Evolutionary conservation across 2,329 filamentous ascomycete genomes (phyloP).

Genomic region (Corniculantispora saksenae): DNA sequence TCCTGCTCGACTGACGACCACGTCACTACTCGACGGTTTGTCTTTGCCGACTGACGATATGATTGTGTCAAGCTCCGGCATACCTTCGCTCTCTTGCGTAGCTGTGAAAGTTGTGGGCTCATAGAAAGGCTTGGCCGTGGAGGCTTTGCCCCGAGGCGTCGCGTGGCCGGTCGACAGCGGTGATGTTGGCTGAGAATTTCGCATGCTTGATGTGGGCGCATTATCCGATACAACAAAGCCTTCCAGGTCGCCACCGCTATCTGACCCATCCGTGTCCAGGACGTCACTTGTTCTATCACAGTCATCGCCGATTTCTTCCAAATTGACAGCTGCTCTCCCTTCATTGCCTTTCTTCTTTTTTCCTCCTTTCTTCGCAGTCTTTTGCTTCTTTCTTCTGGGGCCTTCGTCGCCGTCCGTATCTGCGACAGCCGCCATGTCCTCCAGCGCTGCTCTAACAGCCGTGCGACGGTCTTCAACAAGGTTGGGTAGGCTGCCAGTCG

Average conservation of each 20-base stretch:
- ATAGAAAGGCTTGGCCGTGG: slow-evolving; percentile 39
- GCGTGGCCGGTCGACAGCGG: slow-evolving; percentile 26
- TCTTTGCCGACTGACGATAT: slow-evolving; percentile 7
- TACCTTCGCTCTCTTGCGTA: slow-evolving; percentile 44
- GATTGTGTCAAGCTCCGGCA: slow-evolving; percentile 37
- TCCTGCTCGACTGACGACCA: background rate
- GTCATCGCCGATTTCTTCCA: slow-evolving; percentile 54
- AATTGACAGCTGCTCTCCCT: slow-evolving; percentile 36
- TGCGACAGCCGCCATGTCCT: slow-evolving; percentile 20
- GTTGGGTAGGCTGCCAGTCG: background rate
- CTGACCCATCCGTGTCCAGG: slow-evolving; percentile 48
- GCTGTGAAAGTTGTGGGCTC: slow-evolving; percentile 40
- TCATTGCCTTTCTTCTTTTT: slow-evolving; percentile 23
- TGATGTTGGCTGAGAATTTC: slow-evolving; percentile 33
- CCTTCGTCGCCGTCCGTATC: slow-evolving; percentile 24
- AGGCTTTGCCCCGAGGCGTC: slow-evolving; percentile 21
- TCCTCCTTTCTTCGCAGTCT: slow-evolving; percentile 27
- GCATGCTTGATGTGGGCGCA: slow-evolving; percentile 38
- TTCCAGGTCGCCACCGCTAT: slow-evolving; percentile 51
- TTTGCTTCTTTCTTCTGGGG: slow-evolving; percentile 21
- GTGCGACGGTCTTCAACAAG: background rate
- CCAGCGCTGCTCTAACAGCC: background rate
- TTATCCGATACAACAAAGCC: slow-evolving; percentile 60
- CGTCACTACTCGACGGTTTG: background rate
- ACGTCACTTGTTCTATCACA: slow-evolving; percentile 52